Evolutionary conservation across 306 rosid species (phyloP).

Genomic region (Abrus precatorius): DNA sequence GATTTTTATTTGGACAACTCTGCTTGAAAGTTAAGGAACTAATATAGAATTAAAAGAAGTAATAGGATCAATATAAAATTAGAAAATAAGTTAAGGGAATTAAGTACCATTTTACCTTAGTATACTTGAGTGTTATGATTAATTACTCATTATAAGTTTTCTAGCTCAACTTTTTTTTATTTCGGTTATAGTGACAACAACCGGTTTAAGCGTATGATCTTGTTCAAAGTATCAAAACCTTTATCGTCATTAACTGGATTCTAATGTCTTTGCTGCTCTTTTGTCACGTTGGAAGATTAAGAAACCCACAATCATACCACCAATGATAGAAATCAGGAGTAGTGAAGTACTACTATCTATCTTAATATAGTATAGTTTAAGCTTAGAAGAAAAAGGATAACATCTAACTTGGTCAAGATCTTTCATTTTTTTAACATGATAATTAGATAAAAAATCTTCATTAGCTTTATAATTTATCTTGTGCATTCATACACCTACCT

Average conservation of each 20-base stretch:
- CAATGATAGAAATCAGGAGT: neutral
- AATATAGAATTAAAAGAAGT: neutral
- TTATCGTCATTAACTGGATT: neutral
- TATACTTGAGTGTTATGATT: neutral
- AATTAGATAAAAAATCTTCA: neutral
- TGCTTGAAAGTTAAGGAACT: neutral
- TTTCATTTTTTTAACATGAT: neutral
- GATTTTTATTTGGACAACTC: neutral
- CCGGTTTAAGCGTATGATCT: neutral
- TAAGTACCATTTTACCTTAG: neutral
- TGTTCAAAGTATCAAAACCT: neutral
- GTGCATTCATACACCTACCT: constrained; percentile 38
- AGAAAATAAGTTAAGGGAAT: neutral
- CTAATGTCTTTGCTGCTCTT: neutral
- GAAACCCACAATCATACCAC: neutral
- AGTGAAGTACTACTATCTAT: constrained; percentile 2
- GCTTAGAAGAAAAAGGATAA: constrained; percentile 5
- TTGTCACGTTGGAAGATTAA: neutral
- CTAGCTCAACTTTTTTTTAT: neutral
- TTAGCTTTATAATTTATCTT: neutral
- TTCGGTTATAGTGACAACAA: neutral
- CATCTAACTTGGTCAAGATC: constrained; percentile 19
- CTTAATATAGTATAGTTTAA: neutral
- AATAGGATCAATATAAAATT: neutral
- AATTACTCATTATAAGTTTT: constrained; percentile 2